These are phyloP conservation scores for Abortiporus biennis DNA, from an alignment of 1,284 basidiomycete genomes.

Conservation along the genomic window DNA sequence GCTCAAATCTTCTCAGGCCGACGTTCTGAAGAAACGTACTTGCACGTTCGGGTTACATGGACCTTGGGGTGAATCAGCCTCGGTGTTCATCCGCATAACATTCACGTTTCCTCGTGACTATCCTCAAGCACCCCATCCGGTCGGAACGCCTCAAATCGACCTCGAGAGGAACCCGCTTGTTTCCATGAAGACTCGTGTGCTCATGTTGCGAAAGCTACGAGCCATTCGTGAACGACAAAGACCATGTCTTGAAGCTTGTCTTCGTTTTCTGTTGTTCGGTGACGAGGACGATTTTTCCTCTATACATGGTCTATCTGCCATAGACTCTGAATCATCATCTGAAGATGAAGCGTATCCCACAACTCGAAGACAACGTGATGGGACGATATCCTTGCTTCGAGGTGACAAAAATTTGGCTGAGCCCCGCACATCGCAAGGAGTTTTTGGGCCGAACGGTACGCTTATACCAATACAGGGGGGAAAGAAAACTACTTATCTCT, in stretches of 20 bases:
- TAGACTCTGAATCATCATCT: constrained; percentile 52
- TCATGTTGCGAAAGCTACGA: constrained; percentile 71
- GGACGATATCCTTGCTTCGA: constrained; percentile 47
- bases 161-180: constrained; percentile 82
- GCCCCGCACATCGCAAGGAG: constrained; percentile 74
- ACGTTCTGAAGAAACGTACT: constrained; percentile 65
- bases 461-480: not conserved
- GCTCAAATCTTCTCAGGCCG: too few species aligned
- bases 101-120: constrained; percentile 87
- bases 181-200: constrained; percentile 66
- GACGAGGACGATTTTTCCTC: constrained; percentile 35
- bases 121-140: constrained; percentile 54
- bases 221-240: constrained; percentile 62
- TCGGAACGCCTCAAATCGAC: constrained; percentile 72
- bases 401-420: constrained; percentile 74
- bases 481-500: not conserved
- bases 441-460: constrained; percentile 83
- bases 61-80: constrained; percentile 82
- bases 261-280: constrained; percentile 73
- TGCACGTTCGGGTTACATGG: constrained; percentile 86
- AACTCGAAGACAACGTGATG: constrained; percentile 37
- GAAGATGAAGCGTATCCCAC: constrained; percentile 30
- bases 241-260: constrained; percentile 79
- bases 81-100: constrained; percentile 82
- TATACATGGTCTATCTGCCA: constrained; percentile 14